Percentiles rank a stretch among this genome's conserved stretches.
phyloP scores from a whole-genome alignment of 2,329 filamentous ascomycete species.

The Venturia effusa region DNA sequence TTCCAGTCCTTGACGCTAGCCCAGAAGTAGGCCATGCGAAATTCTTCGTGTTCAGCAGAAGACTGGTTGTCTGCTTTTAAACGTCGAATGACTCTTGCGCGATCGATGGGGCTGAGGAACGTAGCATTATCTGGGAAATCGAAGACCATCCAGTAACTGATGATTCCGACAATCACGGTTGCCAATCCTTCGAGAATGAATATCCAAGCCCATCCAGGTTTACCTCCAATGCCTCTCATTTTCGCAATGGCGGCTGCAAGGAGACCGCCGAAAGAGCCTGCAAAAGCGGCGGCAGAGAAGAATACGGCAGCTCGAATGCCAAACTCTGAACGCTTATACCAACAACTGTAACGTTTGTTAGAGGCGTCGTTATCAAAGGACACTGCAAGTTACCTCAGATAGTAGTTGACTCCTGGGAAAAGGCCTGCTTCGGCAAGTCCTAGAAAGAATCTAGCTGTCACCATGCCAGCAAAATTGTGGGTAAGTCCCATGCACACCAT shows the following conservation, averaged over 20 bases:
- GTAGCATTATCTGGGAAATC: conserved; percentile 70
- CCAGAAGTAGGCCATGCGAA: conserved; percentile 63
- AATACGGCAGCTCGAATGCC: conserved; percentile 73
- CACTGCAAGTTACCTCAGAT: conserved; percentile 46
- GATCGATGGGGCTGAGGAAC: conserved; percentile 62
- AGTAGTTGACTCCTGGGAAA: conserved; percentile 57
- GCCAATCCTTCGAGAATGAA: conserved; percentile 45
- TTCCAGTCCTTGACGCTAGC: conserved; percentile 72
- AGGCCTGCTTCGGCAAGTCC: conserved; percentile 65
- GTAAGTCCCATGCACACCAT: conserved; percentile 63
- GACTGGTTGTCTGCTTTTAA: conserved; percentile 61
- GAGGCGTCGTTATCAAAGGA: conserved; percentile 45
- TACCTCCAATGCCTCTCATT: conserved; percentile 51
- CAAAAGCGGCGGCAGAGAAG: conserved; percentile 71
- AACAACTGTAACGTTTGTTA: conserved; percentile 72
- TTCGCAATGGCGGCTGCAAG: conserved; percentile 60
- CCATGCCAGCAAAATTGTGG: conserved; percentile 51
- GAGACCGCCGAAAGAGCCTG: conserved; percentile 67
- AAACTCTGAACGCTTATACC: conserved; percentile 72
- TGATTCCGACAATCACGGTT: conserved; percentile 56
- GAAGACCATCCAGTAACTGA: conserved; percentile 67
- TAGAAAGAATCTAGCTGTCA: conserved; percentile 55
- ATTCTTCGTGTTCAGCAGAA: conserved; percentile 64
- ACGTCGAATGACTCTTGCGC: conserved; percentile 59
- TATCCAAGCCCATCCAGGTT: conserved; percentile 34